Evolutionary conservation across 164 flowering plant genomes (phyloP).

Genomic region (Tetrastigma voinierianum): DNA sequence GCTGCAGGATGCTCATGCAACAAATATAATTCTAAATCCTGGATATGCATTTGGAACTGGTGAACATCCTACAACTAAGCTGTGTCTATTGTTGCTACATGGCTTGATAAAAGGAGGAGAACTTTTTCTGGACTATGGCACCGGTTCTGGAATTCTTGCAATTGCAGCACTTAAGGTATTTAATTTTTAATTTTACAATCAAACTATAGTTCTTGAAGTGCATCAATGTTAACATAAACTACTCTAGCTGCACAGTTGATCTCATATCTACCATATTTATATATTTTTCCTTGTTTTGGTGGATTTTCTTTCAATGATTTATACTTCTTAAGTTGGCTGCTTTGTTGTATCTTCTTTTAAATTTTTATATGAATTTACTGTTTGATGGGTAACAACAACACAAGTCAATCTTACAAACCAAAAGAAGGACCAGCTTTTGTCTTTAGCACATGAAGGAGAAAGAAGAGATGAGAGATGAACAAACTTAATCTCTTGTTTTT

Average conservation of each 20-base stretch:
- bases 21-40: slow-evolving; percentile 80
- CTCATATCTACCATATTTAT: neutral
- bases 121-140: slow-evolving; percentile 78
- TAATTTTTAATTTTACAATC: neutral
- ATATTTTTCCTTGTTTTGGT: neutral
- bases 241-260: neutral
- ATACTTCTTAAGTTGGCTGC: neutral
- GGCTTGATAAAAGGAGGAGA: slow-evolving; percentile 75
- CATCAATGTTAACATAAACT: neutral
- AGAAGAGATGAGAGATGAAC: too few species aligned
- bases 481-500: too few species aligned
- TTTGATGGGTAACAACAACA: too few species aligned
- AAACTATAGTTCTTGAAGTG: neutral
- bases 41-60: slow-evolving; percentile 99
- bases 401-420: too few species aligned
- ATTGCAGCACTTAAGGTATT: slow-evolving; percentile 88
- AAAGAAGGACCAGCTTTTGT: too few species aligned
- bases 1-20: slow-evolving; percentile 64
- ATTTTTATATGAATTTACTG: too few species aligned
- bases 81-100: slow-evolving; percentile 71
- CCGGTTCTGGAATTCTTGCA: slow-evolving; percentile 91
- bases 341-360: too few species aligned
- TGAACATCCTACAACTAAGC: slow-evolving; percentile 86
- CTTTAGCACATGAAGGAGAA: too few species aligned
- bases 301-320: neutral